Evolutionary conservation across 345 rosid genomes (phyloP), one percentile per base, ranked within the genome.

Genomic region (Populus nigra): DNA sequence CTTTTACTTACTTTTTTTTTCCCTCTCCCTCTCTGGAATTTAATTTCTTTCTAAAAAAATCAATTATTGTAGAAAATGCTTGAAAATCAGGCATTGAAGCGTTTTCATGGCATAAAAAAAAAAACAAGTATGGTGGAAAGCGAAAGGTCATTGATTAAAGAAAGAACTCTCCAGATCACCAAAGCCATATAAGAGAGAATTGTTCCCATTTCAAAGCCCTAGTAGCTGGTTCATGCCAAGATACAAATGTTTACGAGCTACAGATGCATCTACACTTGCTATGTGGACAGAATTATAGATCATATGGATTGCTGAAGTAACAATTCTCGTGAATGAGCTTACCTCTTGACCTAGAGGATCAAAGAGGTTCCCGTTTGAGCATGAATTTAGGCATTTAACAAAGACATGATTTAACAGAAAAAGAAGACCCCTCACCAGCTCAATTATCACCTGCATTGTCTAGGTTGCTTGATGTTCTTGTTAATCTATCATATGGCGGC

Each of bases 381-480:
- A 38, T 38, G 41, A 7, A 38, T 38, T 38, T 38, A 27, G 59
- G 76, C 81, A 76, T 80, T 77, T 80, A 25, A 73, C 84, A 55
- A 69, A 70, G 79, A 73, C 63, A 68, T n/a, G 83, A 84, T 72
- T 73, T 73, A 57, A 39, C 73, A 38, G 86, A 55, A 72, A 87
- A 73, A 65, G 91, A 87, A 79, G 92, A 87, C 77, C 81, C 87
- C 75, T 84, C 84, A n/a, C 65, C 75, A 18, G 86, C 84, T 78
- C 81, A 83, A 77, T 89, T 93, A 70, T 89, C 98, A 59, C 99
- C 99, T 25, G 86, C 92, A 29, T 81, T 95, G 84, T 89, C 94
- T 43, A 93, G 97, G 88, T 86, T 92, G 82, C 99, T 95, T 73
- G 99, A 95, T 93, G 93, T 91, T 78, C 93, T 95, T 23, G 98